A percentile compares a stretch with the other conserved stretches of the same genome.
Evolutionary conservation across 1,284 basidiomycete species (phyloP).

Genomic region (Cutaneotrichosporon spelunceum): DNA sequence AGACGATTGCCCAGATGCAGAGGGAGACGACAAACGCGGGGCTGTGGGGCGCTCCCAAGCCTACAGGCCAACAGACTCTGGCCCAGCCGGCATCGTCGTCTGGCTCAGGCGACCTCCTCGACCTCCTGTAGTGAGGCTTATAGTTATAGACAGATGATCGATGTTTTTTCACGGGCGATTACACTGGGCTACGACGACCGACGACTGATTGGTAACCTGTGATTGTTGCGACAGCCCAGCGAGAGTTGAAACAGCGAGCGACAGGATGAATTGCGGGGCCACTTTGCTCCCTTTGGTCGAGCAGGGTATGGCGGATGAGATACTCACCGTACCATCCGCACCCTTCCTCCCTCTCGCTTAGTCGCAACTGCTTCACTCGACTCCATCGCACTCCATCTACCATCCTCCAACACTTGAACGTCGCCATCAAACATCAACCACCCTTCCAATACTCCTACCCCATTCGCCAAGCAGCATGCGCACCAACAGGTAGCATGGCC

Average conservation of each 20-base stretch:
- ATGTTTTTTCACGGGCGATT: background rate
- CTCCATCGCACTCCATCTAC: background rate
- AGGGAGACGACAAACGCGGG: slow-evolving; percentile 74
- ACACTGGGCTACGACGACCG: background rate
- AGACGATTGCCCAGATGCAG: slow-evolving; percentile 82
- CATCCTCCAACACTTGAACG: background rate
- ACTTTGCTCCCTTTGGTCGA: background rate
- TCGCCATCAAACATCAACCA: background rate
- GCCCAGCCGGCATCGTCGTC: slow-evolving; percentile 4
- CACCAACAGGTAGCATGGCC: slow-evolving; percentile 1
- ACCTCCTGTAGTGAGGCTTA: slow-evolving; percentile 5
- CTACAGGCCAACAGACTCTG: background rate
- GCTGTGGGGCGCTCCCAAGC: slow-evolving; percentile 60
- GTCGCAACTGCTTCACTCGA: background rate
- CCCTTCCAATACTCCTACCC: background rate
- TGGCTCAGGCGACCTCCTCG: slow-evolving; percentile 8
- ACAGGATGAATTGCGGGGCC: background rate
- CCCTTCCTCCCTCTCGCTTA: background rate
- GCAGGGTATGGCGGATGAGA: background rate
- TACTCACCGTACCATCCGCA: background rate
- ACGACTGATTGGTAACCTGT: background rate
- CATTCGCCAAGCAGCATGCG: background rate
- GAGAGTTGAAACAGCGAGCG: background rate
- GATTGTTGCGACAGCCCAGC: background rate
- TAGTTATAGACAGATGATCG: slow-evolving; percentile 4